A percentile compares a stretch with the other conserved stretches of the same genome.
phyloP scores from a whole-genome alignment of 2,329 filamentous ascomycete species.

The Alternaria longipes region DNA sequence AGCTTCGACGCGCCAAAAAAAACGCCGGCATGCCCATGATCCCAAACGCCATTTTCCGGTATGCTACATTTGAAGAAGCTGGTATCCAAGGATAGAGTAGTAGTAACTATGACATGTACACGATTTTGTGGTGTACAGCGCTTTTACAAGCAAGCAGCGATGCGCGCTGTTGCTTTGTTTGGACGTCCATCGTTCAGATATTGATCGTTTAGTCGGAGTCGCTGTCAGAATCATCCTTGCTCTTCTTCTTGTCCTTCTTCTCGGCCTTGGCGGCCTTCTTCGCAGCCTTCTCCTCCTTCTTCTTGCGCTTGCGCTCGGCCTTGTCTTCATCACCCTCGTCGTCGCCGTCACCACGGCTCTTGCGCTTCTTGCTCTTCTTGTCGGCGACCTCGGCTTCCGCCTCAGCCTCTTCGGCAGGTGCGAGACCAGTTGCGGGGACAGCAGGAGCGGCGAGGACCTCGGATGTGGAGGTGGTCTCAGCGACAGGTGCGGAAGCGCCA shows the following conservation, averaged over 20 bases:
- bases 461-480: slow-evolving; percentile 43
- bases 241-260: slow-evolving; percentile 46
- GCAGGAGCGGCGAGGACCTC: slow-evolving; percentile 51
- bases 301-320: slow-evolving; percentile 67
- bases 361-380: slow-evolving; percentile 56
- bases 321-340: slow-evolving; percentile 58
- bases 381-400: slow-evolving; percentile 44
- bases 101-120: slow-evolving; percentile 37
- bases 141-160: slow-evolving; percentile 23
- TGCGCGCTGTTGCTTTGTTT: slow-evolving; percentile 22
- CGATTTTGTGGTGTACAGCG: slow-evolving; percentile 24
- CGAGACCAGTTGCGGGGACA: slow-evolving; percentile 43
- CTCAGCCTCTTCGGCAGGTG: slow-evolving; percentile 52
- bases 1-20: slow-evolving; percentile 39
- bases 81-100: slow-evolving; percentile 37
- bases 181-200: slow-evolving; percentile 27
- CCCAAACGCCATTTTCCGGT: slow-evolving; percentile 45
- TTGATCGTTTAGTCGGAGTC: slow-evolving; percentile 43
- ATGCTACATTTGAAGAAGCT: slow-evolving; percentile 47
- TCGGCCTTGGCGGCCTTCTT: slow-evolving; percentile 46
- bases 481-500: slow-evolving; percentile 35
- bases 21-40: slow-evolving; percentile 46
- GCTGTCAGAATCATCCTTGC: slow-evolving; percentile 39
- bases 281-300: slow-evolving; percentile 72
- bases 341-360: slow-evolving; percentile 59